Base-by-base conservation (phyloP, 805 yeast species). In the Cyberlindnera petersonii region DNA sequence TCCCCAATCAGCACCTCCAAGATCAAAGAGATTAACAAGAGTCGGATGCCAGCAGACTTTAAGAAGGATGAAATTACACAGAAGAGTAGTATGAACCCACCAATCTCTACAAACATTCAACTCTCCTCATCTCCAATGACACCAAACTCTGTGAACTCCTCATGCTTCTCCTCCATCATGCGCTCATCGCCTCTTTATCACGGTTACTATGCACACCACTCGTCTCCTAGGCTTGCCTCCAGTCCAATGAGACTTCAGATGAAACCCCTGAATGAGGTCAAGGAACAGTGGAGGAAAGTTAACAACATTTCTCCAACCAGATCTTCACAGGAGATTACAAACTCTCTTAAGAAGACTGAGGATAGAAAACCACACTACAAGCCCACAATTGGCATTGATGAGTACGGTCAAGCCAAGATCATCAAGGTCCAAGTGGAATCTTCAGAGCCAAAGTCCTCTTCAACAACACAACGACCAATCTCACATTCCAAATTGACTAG, bases 141-240 rank as follows among this genome's bases (percentile, higher is more conserved):
- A 6, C 59, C 59, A 32, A 42, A 40, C 24, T 48, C 56, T 13
- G 36, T 38, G 2, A 34, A 47, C 14, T 48, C 56, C 1, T 53
- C 56, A 9, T 52, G 57, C 22, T 56, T 56, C 35, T 55, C 60
- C 6, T 53, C 59, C 16, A 53, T 55, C 18, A 50, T 55, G 37
- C 56, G 52, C 30, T 56, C 59, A 6, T 56, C 60, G 4, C 60
- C 60, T 2, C 37, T 56, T n/a, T 53, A 56, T 16, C 57, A 53
- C 22, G 57, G 58, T 2, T 56, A 52, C 37, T 56, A 55, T 28
- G 50, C 48, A 8, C 47, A 49, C 24, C 50, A 47, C 16, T 35
- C 52, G 9, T 47, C 59, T 3, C 56, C 58, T 16, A 39, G 34
- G 9, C 13, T 54, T 6, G 39, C 36, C 8, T 48, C 58, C 4